These are phyloP conservation scores for Cutaneotrichosporon spelunceum DNA, from an alignment of 1,284 basidiomycete genomes.

Conservation along the genomic window DNA sequence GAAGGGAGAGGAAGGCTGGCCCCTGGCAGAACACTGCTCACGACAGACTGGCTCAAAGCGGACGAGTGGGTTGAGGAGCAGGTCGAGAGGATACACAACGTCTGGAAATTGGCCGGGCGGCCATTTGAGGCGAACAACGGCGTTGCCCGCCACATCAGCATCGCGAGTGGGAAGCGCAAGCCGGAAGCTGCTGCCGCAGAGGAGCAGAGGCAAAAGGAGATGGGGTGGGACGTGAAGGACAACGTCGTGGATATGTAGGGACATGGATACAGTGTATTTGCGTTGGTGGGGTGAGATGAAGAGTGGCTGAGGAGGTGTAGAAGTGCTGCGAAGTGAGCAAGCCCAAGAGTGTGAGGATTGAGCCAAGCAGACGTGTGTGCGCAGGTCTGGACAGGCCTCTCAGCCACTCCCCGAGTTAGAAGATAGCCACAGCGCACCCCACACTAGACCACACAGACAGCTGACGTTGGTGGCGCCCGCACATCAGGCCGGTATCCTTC, in stretches of 20 bases:
- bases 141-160: slow-evolving; percentile 32
- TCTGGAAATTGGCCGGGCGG: slow-evolving; percentile 42
- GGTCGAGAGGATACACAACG: slow-evolving; percentile 32
- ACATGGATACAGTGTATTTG: neutral
- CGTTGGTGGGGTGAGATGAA: neutral
- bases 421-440: too few relatives aligned
- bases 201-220: slow-evolving; percentile 46
- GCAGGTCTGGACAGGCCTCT: too few relatives aligned
- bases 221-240: slow-evolving; percentile 44
- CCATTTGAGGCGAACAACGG: slow-evolving; percentile 43
- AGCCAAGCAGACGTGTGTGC: too few relatives aligned
- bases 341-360: too few relatives aligned
- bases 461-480: too few relatives aligned
- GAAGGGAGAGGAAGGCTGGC: neutral
- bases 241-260: neutral
- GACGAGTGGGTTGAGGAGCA: slow-evolving; percentile 49
- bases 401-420: too few relatives aligned
- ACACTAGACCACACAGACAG: too few relatives aligned
- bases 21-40: neutral
- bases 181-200: slow-evolving; percentile 39
- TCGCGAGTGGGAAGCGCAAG: slow-evolving; percentile 36
- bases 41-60: slow-evolving; percentile 48
- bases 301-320: neutral
- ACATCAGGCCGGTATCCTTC: too few relatives aligned
- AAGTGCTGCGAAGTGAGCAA: too few relatives aligned